These are phyloP conservation scores for Fusarium goolgardi DNA, from an alignment of 2,329 filamentous ascomycete genomes.

Conservation along the genomic window DNA sequence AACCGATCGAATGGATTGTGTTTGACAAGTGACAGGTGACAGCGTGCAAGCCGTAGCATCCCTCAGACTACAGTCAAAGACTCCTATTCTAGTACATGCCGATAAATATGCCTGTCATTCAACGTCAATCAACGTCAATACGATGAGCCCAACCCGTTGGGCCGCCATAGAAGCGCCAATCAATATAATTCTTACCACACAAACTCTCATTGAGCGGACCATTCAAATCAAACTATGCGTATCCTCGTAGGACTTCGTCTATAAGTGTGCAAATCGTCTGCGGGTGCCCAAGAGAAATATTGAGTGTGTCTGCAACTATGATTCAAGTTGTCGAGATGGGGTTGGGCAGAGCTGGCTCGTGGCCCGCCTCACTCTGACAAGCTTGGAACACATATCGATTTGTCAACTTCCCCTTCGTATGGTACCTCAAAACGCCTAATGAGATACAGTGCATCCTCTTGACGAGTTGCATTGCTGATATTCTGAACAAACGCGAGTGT, in stretches of 20 bases:
- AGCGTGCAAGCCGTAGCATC: background rate
- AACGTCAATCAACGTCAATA: background rate
- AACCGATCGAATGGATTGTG: slow-evolving; percentile 3
- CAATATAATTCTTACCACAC: background rate
- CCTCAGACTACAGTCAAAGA: background rate
- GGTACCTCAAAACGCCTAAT: slow-evolving; percentile 12
- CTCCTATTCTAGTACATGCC: too few relatives aligned
- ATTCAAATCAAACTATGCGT: background rate
- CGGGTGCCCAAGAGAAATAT: background rate
- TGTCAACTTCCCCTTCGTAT: background rate
- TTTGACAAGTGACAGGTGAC: background rate
- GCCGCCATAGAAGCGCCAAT: slow-evolving; percentile 6
- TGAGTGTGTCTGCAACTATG: slow-evolving; percentile 2
- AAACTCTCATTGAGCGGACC: background rate
- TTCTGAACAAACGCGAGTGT: slow-evolving; percentile 15
- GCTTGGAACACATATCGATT: background rate
- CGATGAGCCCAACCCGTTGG: slow-evolving; percentile 21
- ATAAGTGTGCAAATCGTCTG: background rate
- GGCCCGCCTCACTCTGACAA: slow-evolving; percentile 32
- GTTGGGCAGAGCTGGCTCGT: slow-evolving; percentile 8
- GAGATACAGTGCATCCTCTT: background rate
- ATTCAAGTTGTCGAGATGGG: slow-evolving; percentile 2
- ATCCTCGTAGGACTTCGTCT: background rate
- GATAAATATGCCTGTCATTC: too few relatives aligned
- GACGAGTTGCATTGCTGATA: background rate